Conservation (phyloP, 2,329 filamentous ascomycete species). For the Exophiala spinifera region DNA sequence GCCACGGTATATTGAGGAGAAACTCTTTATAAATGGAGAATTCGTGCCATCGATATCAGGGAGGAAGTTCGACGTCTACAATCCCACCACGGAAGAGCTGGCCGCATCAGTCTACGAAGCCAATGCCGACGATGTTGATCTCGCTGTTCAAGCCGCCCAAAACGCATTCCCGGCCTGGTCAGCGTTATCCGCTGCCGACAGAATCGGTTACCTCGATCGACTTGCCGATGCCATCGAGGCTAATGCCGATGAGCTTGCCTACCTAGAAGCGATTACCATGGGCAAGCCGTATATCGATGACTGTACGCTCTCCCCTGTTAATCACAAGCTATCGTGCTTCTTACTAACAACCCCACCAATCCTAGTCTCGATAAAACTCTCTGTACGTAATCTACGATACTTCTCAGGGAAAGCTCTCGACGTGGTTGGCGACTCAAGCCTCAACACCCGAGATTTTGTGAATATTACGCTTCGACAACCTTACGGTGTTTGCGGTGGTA, state of each 20-base stretch:
- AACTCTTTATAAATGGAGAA: too few species aligned
- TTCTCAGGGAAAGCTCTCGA: conserved; percentile 13
- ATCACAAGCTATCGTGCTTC: too few species aligned
- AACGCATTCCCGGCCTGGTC: conserved; percentile 43
- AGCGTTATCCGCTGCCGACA: too few species aligned
- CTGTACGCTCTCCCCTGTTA: too few species aligned
- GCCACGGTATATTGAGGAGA: too few species aligned
- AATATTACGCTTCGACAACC: conserved; percentile 1
- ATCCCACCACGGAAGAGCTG: conserved; percentile 32
- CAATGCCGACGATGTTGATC: conserved; percentile 33
- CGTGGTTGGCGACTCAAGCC: conserved; percentile 9
- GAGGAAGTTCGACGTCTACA: conserved; percentile 34
- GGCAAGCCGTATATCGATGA: conserved; percentile 49
- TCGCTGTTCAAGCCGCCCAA: conserved; percentile 33
- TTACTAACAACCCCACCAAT: too few species aligned
- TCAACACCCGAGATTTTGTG: neutral
- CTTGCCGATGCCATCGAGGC: conserved; percentile 42
- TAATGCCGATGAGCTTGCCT: conserved; percentile 43
- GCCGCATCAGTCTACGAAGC: conserved; percentile 32
- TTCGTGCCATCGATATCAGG: neutral
- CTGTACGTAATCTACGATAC: too few species aligned
- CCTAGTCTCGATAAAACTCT: too few species aligned
- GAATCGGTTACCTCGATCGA: too few species aligned
- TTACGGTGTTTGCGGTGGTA: conserved; percentile 40
- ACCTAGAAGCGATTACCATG: conserved; percentile 48